These are phyloP conservation scores for Aplosporella prunicola DNA, from an alignment of 2,329 filamentous ascomycete genomes.

Conservation along the genomic window DNA sequence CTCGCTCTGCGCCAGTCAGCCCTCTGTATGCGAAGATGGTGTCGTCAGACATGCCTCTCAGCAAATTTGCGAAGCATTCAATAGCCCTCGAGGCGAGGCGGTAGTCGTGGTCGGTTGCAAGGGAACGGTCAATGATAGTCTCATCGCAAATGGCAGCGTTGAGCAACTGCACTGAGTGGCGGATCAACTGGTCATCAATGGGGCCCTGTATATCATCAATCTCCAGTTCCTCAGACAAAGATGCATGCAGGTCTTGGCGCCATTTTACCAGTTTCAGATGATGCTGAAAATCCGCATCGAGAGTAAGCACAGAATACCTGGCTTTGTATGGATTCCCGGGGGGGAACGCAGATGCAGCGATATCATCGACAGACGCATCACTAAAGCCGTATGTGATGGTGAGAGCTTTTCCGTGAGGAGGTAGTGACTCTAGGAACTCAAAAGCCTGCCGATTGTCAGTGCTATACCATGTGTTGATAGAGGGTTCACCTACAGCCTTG, in stretches of 20 bases:
- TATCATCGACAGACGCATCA: constrained; percentile 1
- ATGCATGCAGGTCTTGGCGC: too few species aligned
- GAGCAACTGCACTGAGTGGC: constrained; percentile 23
- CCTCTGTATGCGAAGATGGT: too few species aligned
- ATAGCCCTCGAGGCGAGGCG: constrained; percentile 22
- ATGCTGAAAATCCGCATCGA: constrained; percentile 16
- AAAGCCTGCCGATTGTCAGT: constrained; percentile 21
- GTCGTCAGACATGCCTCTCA: constrained; percentile 21
- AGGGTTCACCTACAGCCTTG: constrained; percentile 14
- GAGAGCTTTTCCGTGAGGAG: constrained; percentile 21
- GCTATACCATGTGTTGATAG: neutral
- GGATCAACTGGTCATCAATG: constrained; percentile 23
- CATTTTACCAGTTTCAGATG: constrained; percentile 23
- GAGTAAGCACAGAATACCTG: constrained; percentile 17
- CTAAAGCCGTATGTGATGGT: constrained; percentile 4
- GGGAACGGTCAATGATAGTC: constrained; percentile 17
- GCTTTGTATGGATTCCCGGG: constrained; percentile 27
- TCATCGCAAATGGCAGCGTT: constrained; percentile 22
- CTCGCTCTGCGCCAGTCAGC: constrained; percentile 29
- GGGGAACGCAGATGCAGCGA: constrained; percentile 20
- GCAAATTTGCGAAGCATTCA: constrained; percentile 22
- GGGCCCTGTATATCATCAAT: constrained; percentile 16
- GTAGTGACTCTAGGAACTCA: constrained; percentile 26
- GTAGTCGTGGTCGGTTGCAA: constrained; percentile 17
- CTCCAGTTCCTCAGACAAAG: neutral